Base-by-base conservation (phyloP, 2,329 filamentous ascomycete genomes). In the Stylonectria norvegica region DNA sequence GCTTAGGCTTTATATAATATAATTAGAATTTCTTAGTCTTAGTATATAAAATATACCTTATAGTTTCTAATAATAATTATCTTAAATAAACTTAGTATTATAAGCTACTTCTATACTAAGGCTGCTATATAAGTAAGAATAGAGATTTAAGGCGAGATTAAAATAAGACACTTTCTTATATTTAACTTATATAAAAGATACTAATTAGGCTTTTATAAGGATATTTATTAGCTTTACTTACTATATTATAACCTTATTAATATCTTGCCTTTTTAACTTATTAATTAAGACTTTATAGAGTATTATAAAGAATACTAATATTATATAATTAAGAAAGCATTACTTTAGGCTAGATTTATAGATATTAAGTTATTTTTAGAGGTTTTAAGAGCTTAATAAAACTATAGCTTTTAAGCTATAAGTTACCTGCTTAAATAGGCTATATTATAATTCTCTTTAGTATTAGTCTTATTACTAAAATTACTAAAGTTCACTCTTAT, bases 271-370 rank as follows among this genome's bases (percentile, higher is more conserved):
- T 40, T 22, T 34, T 36, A 18, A 34, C 40, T 20, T 40, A 40
- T 37, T 31, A n/a, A 40, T 16, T 20, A 19, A 16, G 29, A 32
- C 40, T 27, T 20, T 34, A 18, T 12, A 45, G 30, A 40, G 37
- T 29, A 18, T 40, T 45, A 18, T 25, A 25, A 37, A 45, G 20
- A 45, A 45, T 32, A 25, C 42, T 6, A 37, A 17, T 16, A 45
- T 25, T 20, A 20, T 10, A 34, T 37, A 6, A 45, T 45, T 23
- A 34, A 45, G 36, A 40, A 32, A 30, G 33, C 36, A 14, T 40
- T 45, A 37, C 40, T 40, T 40, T n/a, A n/a, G n/a, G n/a, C n/a
- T n/a, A n/a, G n/a, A n/a, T n/a, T n/a, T n/a, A n/a, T 45, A 19
- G 17, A 40, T 15, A 5, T 36, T 14, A 34, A 17, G 16, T 27